Base-by-base conservation (phyloP, 2,329 filamentous ascomycete genomes). In the Colletotrichum aenigma region DNA sequence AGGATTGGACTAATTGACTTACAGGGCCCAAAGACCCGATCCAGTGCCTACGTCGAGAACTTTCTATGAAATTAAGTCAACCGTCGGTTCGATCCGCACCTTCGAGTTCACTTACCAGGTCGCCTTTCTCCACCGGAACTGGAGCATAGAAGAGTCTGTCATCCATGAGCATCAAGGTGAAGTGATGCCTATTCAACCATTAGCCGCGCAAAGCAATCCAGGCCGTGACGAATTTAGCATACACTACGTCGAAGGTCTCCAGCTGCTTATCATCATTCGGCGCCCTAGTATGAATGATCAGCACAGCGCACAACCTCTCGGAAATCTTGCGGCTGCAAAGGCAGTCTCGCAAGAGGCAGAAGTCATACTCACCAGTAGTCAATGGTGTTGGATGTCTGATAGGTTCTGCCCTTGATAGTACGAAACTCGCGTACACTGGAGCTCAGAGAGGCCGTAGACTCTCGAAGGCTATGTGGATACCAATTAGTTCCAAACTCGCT, bases 1-100 rank as follows among this genome's bases (percentile, higher is more conserved):
- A 2, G 10, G 36, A 15, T 16, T 16, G 26, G 28, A 16, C 4
- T 12, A 10, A 4, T 13, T 10, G 34, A 64, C 34, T 28, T 18
- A 65, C 62, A 65, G 7, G 4, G 89, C 87, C 90, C 89, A 91
- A 67, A 90, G 87, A n/a, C 90, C 90, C 2, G 89, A 89, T 38
- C 91, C 91, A 4, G 90, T 91, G 58, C 89, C 88, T 12, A 91
- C 82, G 74, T 90, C 89, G 26, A 91, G 81, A 4, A 79, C 75
- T 58, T 69, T 79, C 78, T 79, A 1, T 15, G 7, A 30, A 6
- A 62, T 12, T 3, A 9, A 32, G 13, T 18, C 6, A 32, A 10
- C 10, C 6, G 6, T 36, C 34, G 13, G 36, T 13, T 18, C 36
- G 8, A 18, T 18, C 12, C 13, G 16, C 36, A 13, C 12, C 2